These are phyloP conservation scores for Nakazawaea populi DNA, from an alignment of 805 yeast species.

Conservation along the genomic window DNA sequence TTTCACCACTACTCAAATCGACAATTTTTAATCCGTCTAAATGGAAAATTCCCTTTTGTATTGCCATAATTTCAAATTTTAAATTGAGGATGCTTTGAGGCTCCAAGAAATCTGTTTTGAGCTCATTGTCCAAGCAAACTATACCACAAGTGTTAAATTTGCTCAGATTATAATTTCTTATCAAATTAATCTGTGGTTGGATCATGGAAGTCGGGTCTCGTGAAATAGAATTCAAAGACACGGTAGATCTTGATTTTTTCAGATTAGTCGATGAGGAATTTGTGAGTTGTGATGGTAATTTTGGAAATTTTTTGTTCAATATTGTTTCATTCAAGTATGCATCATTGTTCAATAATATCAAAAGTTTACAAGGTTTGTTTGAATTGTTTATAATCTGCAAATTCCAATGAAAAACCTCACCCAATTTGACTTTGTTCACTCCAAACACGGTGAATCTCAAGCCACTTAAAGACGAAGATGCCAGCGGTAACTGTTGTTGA, in stretches of 20 bases:
- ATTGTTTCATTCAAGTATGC: constrained; percentile 24
- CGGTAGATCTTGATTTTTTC: constrained; percentile 6
- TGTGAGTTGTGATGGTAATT: constrained; percentile 18
- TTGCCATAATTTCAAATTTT: constrained; percentile 52
- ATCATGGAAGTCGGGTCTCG: constrained; percentile 20
- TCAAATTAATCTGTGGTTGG: constrained; percentile 24
- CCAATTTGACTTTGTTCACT: constrained; percentile 51
- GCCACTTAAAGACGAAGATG: constrained; percentile 19
- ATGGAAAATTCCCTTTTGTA: constrained; percentile 58
- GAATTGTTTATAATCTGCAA: constrained; percentile 63
- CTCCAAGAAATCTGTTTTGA: constrained; percentile 56
- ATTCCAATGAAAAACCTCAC: constrained; percentile 56
- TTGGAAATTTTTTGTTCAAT: constrained; percentile 30
- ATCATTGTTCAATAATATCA: constrained; percentile 36
- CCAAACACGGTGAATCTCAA: constrained; percentile 56
- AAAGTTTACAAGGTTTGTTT: constrained; percentile 40
- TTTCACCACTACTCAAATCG: constrained; percentile 60
- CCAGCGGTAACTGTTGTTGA: constrained; percentile 11
- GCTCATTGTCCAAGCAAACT: constrained; percentile 58
- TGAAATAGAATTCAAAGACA: constrained; percentile 18
- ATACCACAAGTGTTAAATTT: constrained; percentile 48
- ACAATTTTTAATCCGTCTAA: constrained; percentile 61
- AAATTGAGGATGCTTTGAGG: constrained; percentile 61
- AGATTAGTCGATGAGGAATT: neutral
- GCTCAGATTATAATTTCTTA: constrained; percentile 29